Evolutionary conservation across 2,329 filamentous ascomycete genomes (phyloP).

Genomic region (Colletotrichum somersetense): DNA sequence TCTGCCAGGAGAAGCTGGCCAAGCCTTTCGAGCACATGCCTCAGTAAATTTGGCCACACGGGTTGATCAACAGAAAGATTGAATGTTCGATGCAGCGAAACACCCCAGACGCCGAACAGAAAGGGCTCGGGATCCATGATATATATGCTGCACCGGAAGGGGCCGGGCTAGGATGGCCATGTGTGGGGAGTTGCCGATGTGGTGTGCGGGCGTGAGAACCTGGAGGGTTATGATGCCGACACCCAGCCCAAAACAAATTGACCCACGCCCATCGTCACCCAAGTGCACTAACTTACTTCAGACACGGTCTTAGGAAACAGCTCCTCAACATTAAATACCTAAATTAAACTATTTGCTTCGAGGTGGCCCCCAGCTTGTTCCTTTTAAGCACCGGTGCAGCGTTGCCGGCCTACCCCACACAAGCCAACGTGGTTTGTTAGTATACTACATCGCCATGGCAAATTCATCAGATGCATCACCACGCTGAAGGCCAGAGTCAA

Average conservation of each 20-base stretch:
- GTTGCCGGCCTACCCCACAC: not conserved
- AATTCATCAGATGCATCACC: not conserved
- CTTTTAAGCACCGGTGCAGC: not conserved
- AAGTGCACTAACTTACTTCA: not conserved
- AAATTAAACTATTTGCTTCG: not conserved
- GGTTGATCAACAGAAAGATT: not conserved
- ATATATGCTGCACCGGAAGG: slow-evolving; percentile 15
- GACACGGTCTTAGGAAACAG: not conserved
- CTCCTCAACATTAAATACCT: not conserved
- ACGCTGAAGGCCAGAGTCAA: not conserved
- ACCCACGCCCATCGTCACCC: slow-evolving; percentile 22
- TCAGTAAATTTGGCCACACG: slow-evolving; percentile 53
- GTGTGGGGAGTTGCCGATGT: slow-evolving; percentile 18
- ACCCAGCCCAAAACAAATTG: slow-evolving; percentile 3
- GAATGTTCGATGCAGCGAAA: not conserved
- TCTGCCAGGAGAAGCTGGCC: slow-evolving; percentile 74
- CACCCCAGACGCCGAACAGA: not conserved
- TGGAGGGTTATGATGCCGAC: slow-evolving; percentile 34
- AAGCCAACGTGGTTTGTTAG: not conserved
- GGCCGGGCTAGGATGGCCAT: slow-evolving; percentile 13
- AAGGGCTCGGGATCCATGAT: slow-evolving; percentile 12
- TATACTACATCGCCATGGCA: not conserved
- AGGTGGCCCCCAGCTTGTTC: not conserved
- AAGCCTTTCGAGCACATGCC: slow-evolving; percentile 76
- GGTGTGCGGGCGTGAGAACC: slow-evolving; percentile 38